Evolutionary conservation across 148 eudicot genomes (phyloP).

Genomic region (Simmondsia chinensis): DNA sequence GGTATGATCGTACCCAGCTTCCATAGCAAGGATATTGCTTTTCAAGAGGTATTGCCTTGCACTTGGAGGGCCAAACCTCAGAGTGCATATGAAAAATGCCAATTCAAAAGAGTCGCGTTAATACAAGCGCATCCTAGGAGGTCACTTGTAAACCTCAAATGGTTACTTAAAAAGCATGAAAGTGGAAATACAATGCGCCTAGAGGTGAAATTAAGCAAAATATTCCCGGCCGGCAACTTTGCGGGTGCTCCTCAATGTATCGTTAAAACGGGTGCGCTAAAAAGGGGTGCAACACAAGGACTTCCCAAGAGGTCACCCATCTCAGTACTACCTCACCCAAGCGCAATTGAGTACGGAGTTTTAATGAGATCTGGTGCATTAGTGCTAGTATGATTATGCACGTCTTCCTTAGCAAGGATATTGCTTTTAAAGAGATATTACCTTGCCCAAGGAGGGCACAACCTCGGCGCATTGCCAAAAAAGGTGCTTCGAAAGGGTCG

Average conservation of each 20-base stretch:
- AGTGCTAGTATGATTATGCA: slow-evolving; percentile 52
- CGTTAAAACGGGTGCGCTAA: no score
- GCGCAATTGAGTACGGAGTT: slow-evolving; percentile 8
- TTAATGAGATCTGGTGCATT: slow-evolving; percentile 40
- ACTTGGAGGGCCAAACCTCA: neutral
- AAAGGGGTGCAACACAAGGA: neutral
- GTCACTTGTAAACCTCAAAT: no score
- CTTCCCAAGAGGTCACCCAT: neutral
- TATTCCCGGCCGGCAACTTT: no score
- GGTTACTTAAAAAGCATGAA: no score
- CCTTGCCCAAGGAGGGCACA: no score
- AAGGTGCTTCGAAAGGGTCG: no score
- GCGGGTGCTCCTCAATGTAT: no score
- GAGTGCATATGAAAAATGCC: neutral
- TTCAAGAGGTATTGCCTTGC: neutral
- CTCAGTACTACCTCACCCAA: neutral
- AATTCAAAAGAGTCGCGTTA: neutral
- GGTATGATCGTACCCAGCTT: neutral
- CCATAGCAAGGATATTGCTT: neutral
- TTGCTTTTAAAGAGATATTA: no score
- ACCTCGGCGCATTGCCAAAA: no score
- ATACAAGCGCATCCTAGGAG: neutral
- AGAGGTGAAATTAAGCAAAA: no score
- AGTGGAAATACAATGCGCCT: no score
- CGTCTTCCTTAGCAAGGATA: no score